These are phyloP conservation scores for Xylaria sp. DNA, from an alignment of 2,329 filamentous ascomycete species.

Conservation along the genomic window DNA sequence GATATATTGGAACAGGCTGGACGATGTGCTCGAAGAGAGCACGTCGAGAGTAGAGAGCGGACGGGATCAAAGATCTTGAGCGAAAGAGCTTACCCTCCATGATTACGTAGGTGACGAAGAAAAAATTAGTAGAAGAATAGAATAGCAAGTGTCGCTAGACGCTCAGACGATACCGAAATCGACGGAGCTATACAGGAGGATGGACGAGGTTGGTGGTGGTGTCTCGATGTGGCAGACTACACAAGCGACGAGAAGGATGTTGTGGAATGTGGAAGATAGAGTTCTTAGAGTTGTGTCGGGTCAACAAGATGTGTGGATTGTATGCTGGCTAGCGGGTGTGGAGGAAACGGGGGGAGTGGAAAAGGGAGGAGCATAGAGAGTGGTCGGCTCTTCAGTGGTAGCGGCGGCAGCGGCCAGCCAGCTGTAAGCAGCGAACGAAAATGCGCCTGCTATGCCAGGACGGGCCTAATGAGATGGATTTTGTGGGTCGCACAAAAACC, in stretches of 20 bases:
- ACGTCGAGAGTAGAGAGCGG: constrained; percentile 20
- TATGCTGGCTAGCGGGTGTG: constrained; percentile 38
- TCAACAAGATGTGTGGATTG: constrained; percentile 45
- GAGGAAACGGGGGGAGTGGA: constrained; percentile 43
- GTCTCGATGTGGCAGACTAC: constrained; percentile 38
- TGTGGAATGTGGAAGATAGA: constrained; percentile 45
- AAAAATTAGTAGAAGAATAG: constrained; percentile 41
- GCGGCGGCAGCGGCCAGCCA: constrained; percentile 34
- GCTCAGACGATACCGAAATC: constrained; percentile 53
- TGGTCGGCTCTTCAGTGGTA: constrained; percentile 18
- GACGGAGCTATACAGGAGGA: constrained; percentile 44
- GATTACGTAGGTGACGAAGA: constrained; percentile 56
- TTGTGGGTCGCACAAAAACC: constrained; percentile 49
- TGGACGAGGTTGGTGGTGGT: constrained; percentile 24
- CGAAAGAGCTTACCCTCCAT: constrained; percentile 71
- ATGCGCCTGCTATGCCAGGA: constrained; percentile 33
- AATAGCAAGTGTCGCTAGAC: constrained; percentile 44
- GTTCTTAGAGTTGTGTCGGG: constrained; percentile 39
- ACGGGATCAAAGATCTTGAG: constrained; percentile 34
- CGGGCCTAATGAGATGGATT: constrained; percentile 39
- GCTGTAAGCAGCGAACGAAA: constrained; percentile 31
- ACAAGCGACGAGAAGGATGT: constrained; percentile 39
- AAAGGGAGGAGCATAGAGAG: constrained; percentile 47
- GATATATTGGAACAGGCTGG: constrained; percentile 23
- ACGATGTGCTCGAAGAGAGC: constrained; percentile 31